Evolutionary conservation across 176 grass and related monocot species (phyloP).

Genomic region (Carex parvula): DNA sequence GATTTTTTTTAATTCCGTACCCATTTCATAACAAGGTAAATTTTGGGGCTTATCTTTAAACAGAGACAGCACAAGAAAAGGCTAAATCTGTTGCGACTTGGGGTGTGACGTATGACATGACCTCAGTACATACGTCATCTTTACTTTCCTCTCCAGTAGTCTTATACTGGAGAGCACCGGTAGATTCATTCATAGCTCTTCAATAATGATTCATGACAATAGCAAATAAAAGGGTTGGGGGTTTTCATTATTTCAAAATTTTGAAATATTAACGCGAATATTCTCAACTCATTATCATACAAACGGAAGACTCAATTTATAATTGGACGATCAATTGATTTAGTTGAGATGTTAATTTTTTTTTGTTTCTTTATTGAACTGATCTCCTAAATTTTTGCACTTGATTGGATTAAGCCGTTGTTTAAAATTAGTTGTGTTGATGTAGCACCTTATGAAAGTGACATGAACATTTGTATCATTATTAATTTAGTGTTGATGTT

Average conservation of each 20-base stretch:
- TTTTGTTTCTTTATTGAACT: background rate
- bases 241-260: background rate
- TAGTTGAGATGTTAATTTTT: background rate
- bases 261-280: background rate
- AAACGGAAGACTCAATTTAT: background rate
- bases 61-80: background rate
- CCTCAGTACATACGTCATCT: background rate
- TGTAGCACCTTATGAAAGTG: background rate
- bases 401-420: background rate
- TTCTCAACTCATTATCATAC: background rate
- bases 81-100: background rate
- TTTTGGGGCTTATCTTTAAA: background rate
- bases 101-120: conserved; percentile 10
- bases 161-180: background rate
- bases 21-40: background rate
- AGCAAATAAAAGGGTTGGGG: background rate
- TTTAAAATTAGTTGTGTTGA: background rate
- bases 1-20: too few species aligned
- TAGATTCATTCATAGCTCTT: background rate
- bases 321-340: background rate
- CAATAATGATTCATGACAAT: too few species aligned
- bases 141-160: background rate
- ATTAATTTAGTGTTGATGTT: background rate
- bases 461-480: background rate
- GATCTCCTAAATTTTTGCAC: background rate